Evolutionary conservation across 768 basidiomycete species (phyloP).

Genomic region (Boletus sp.): DNA sequence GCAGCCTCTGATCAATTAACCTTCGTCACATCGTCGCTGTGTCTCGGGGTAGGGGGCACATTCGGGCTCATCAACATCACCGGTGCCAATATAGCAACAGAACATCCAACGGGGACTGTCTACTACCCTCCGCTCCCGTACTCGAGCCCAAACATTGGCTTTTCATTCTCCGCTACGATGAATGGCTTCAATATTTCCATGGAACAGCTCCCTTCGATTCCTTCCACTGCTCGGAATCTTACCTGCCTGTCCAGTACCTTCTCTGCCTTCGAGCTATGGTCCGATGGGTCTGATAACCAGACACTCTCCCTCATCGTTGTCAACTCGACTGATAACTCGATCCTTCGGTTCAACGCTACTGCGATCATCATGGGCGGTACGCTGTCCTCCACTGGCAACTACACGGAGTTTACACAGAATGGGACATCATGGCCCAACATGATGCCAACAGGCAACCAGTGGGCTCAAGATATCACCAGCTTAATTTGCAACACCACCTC

Average conservation of each 20-base stretch:
- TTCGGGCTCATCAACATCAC: conserved; percentile 13
- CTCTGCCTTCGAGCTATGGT: neutral
- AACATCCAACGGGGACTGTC: neutral
- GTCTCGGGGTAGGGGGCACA: neutral
- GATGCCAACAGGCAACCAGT: conserved; percentile 5
- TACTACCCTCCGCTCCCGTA: conserved; percentile 15
- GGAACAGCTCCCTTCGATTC: conserved; percentile 10
- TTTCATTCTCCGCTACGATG: conserved; percentile 1
- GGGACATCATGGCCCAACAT: conserved; percentile 12
- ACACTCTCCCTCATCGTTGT: conserved; percentile 6
- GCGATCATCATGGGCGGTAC: conserved; percentile 6
- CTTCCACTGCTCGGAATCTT: conserved; percentile 7
- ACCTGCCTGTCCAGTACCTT: neutral
- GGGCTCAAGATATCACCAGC: conserved; percentile 17
- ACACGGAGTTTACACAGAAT: conserved; percentile 10
- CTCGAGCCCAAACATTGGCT: neutral
- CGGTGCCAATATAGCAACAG: neutral
- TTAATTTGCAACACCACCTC: conserved; percentile 10
- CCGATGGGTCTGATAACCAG: conserved; percentile 4
- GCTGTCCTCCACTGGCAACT: conserved; percentile 2
- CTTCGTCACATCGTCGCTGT: conserved; percentile 3
- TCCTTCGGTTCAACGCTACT: conserved; percentile 9
- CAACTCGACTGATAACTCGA: neutral
- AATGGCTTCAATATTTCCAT: conserved; percentile 17
- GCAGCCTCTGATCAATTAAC: neutral